Evolutionary conservation across 345 rosid genomes (phyloP).

Genomic region (Bruguiera sexangula): DNA sequence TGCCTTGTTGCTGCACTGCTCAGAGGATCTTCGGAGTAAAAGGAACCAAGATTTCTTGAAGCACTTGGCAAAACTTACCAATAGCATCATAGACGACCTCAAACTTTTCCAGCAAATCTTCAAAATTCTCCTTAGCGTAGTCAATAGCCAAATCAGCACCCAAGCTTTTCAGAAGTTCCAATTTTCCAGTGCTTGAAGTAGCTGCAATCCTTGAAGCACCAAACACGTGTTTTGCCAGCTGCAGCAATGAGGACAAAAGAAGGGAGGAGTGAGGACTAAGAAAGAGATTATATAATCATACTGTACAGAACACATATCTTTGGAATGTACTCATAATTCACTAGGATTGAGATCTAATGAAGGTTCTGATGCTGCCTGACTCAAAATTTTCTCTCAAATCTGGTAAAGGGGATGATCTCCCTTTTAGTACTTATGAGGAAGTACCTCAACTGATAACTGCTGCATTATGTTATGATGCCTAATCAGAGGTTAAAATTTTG

Average conservation of each 20-base stretch:
- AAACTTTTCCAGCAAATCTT: constrained; percentile 72
- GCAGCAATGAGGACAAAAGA: constrained; percentile 11
- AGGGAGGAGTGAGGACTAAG: neutral
- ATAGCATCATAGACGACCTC: constrained; percentile 86
- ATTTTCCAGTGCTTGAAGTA: constrained; percentile 72
- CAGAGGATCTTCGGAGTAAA: no score
- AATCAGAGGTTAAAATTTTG: no score
- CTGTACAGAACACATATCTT: neutral
- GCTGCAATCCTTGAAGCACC: constrained; percentile 89
- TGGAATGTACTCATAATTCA: no score
- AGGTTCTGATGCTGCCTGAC: neutral
- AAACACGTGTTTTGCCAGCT: constrained; percentile 87
- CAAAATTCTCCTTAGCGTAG: constrained; percentile 78
- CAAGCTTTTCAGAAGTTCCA: constrained; percentile 66
- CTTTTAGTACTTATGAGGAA: no score
- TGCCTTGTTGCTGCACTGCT: no score
- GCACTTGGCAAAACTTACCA: constrained; percentile 40
- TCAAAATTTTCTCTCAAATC: no score
- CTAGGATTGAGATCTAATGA: neutral
- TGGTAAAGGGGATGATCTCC: no score
- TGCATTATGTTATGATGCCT: no score
- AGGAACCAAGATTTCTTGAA: neutral
- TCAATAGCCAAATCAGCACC: constrained; percentile 90
- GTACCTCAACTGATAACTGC: no score
- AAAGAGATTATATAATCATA: neutral